Evolutionary conservation across 2,329 filamentous ascomycete genomes (phyloP), one percentile per base, ranked within the genome.

Genomic region (Orbilia brochopaga): DNA sequence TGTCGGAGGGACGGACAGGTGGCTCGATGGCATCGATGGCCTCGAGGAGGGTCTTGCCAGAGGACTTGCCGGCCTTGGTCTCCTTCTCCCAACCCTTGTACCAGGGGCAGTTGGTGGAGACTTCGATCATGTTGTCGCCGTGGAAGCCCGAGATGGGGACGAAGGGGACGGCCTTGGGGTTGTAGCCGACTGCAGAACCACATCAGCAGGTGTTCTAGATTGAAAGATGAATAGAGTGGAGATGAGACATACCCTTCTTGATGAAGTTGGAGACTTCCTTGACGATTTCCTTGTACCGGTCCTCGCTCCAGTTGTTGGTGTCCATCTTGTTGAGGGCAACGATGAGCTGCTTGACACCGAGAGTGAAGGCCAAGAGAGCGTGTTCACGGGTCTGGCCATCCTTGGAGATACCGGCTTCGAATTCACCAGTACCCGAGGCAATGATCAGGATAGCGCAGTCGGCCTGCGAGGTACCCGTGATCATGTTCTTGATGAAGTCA

Each of bases 401-500:
- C 91, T 99, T 99, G 89, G 94, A 97, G 90, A 99, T 99, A 97
- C 94, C 94, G 90, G 94, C 94, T 89, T 99, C 94, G 89, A 99
- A 99, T 89, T 99, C 94, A 97, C 94, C 94, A 91, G 92, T 96
- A 87, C 94, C 94, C 81, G 94, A 92, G 80, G 93, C 94, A 85
- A 99, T 99, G 86, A 99, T 97, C 87, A 99, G 92, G 83, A 99
- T 91, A 81, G 94, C 94, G 86, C 94, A 97, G 82, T 99, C 94
- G 80, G 94, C 94, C 90, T 97, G 94, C 84, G 94, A 99, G 82
- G 94, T 97, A 92, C 94, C 94, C 90, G 94, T 97, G 84, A 99
- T 99, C 94, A 99, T 99, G 92, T 97, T 99, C 93, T 99, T 99
- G 91, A 99, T 97, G 88, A 97, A 99, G 83, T 99, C 94, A 94